phyloP scores from a whole-genome alignment of 352 stramenopile species.

The Globisporangium middletonii region DNA sequence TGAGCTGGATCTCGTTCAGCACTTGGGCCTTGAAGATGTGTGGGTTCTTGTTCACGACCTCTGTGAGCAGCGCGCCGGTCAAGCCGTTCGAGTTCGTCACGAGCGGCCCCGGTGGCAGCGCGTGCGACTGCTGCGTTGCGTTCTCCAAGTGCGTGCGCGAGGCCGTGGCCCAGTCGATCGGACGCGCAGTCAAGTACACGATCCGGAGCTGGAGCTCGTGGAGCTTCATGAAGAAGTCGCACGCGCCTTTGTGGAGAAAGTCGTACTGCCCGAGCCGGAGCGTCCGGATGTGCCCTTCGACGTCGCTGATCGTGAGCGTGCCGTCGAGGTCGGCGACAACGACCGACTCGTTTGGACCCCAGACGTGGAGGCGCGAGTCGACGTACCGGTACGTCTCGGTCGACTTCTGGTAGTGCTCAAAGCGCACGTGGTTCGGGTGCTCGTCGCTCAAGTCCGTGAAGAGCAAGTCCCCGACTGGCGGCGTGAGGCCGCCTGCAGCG shows the following conservation, averaged over 20 bases:
- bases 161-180: constrained; percentile 70
- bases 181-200: constrained; percentile 74
- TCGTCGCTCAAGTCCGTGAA: constrained; percentile 60
- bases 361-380: constrained; percentile 68
- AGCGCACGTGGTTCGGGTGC: constrained; percentile 58
- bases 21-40: constrained; percentile 82
- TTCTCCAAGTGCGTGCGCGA: constrained; percentile 74
- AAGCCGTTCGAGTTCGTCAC: constrained; percentile 80
- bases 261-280: constrained; percentile 79
- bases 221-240: constrained; percentile 79
- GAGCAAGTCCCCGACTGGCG: constrained; percentile 44
- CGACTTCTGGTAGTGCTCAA: constrained; percentile 70
- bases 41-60: constrained; percentile 85
- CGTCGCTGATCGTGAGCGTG: constrained; percentile 80
- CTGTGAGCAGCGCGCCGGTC: constrained; percentile 69
- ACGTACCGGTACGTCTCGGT: constrained; percentile 69
- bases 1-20: constrained; percentile 76
- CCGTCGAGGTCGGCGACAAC: constrained; percentile 79
- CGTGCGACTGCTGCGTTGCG: constrained; percentile 47
- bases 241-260: constrained; percentile 70
- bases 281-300: constrained; percentile 82
- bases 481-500: constrained; percentile 34
- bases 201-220: constrained; percentile 69
- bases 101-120: constrained; percentile 58
- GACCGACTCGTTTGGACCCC: constrained; percentile 74